phyloP scores from a whole-genome alignment of 1,284 basidiomycete genomes.

The Prillingera fragicola region DNA sequence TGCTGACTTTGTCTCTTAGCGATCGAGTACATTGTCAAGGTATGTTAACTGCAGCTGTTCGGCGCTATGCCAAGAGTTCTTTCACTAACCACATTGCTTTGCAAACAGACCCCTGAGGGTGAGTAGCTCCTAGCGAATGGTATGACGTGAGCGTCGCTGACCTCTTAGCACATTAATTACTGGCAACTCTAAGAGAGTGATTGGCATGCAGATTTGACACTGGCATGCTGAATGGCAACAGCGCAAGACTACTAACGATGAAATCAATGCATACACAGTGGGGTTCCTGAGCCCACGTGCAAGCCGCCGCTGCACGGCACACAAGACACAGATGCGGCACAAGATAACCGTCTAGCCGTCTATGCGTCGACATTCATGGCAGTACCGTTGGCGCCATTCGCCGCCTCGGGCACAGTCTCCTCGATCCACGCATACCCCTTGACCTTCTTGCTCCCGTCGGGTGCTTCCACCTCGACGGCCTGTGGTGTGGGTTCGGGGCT shows the following conservation, averaged over 20 bases:
- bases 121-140: conserved; percentile 11
- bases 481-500: conserved; percentile 1
- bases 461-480: conserved; percentile 9
- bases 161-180: conserved; percentile 27
- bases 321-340: too few species aligned
- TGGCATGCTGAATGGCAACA: too few species aligned
- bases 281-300: too few species aligned
- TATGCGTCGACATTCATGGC: too few species aligned
- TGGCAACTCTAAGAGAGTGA: conserved; percentile 15
- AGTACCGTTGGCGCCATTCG: conserved; percentile 1
- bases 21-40: conserved; percentile 91
- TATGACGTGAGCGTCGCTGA: conserved; percentile 6
- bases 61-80: background rate
- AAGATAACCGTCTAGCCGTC: too few species aligned
- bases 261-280: too few species aligned
- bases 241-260: too few species aligned
- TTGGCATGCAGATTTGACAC: conserved; percentile 24
- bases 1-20: conserved; percentile 53
- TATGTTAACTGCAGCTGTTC: conserved; percentile 19
- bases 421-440: conserved; percentile 22
- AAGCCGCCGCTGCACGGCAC: conserved; percentile 1
- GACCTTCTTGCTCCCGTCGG: conserved; percentile 9
- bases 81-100: conserved; percentile 13
- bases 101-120: conserved; percentile 46
- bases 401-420: conserved; percentile 1